Percentiles rank a stretch among this genome's conserved stretches.
Evolutionary conservation across 805 yeast species (phyloP).

Genomic region (Tetrapisispora arboricola): DNA sequence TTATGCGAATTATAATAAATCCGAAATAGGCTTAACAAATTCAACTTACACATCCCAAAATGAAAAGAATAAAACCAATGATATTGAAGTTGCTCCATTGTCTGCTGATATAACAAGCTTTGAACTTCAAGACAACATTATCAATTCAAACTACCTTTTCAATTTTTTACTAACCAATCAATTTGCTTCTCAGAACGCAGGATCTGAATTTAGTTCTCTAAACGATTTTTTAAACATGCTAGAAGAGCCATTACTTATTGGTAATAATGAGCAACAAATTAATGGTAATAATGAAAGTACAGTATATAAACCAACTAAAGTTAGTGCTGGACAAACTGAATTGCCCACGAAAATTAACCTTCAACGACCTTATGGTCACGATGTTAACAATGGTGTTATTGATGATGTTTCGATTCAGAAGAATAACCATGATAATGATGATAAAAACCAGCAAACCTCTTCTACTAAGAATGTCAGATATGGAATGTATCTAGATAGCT

Average conservation of each 20-base stretch:
- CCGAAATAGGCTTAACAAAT: neutral
- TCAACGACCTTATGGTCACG: no score
- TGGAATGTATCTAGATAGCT: neutral
- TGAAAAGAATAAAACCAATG: neutral
- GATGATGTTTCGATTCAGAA: neutral
- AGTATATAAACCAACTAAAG: neutral
- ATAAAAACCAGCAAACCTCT: neutral
- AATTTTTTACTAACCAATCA: constrained; percentile 33
- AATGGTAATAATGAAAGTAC: constrained; percentile 30
- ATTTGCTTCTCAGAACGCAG: constrained; percentile 84
- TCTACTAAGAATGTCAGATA: neutral
- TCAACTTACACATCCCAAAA: neutral
- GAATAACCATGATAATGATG: no score
- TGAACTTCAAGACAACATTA: neutral
- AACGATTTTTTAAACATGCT: constrained; percentile 84
- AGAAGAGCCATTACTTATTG: constrained; percentile 57
- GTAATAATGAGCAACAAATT: constrained; percentile 9
- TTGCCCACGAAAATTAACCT: no score
- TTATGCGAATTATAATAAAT: neutral
- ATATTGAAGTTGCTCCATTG: neutral
- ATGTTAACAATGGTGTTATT: no score
- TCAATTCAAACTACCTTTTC: neutral
- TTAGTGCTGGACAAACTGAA: no score
- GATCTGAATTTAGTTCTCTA: constrained; percentile 81
- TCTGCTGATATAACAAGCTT: neutral